Conservation (phyloP, 2,329 filamentous ascomycete species). For the Penicillium sp. region DNA sequence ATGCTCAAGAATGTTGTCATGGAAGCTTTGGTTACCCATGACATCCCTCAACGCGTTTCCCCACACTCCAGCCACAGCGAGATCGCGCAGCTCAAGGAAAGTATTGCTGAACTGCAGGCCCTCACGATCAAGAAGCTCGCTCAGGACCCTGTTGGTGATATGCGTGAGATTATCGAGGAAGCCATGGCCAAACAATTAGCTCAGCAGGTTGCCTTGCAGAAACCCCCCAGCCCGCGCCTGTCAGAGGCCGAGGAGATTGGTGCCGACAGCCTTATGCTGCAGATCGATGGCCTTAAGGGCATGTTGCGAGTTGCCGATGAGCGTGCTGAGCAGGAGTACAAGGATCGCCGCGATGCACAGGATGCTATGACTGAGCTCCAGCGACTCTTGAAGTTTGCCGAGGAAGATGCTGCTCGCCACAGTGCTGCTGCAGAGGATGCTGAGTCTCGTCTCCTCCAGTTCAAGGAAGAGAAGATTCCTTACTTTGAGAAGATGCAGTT, state of each 20-base stretch:
- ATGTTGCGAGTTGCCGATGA: conserved; percentile 63
- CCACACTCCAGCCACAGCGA: conserved; percentile 33
- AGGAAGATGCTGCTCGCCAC: conserved; percentile 52
- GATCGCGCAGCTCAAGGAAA: conserved; percentile 39
- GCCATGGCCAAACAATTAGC: conserved; percentile 59
- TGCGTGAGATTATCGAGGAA: conserved; percentile 63
- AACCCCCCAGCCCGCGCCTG: conserved; percentile 40
- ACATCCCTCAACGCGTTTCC: conserved; percentile 26
- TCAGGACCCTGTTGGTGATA: conserved; percentile 47
- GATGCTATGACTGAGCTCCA: conserved; percentile 72
- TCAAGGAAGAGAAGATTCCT: conserved; percentile 67
- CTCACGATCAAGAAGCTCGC: conserved; percentile 39
- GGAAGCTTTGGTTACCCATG: conserved; percentile 59
- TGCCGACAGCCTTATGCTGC: conserved; percentile 51
- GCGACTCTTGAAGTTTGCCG: conserved; percentile 63
- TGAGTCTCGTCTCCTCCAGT: conserved; percentile 60
- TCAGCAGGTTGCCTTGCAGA: conserved; percentile 30
- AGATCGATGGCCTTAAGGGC: conserved; percentile 67
- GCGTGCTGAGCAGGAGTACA: conserved; percentile 62
- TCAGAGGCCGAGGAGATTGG: conserved; percentile 54
- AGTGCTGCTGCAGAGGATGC: conserved; percentile 60
- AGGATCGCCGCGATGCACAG: conserved; percentile 63
- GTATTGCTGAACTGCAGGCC: conserved; percentile 39
- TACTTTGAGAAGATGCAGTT: conserved; percentile 63
- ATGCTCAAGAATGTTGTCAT: conserved; percentile 69